Percentiles rank a stretch among this genome's conserved stretches.
Evolutionary conservation across 169 alveolate species (phyloP).

Genomic region (Plasmodium fragile): DNA sequence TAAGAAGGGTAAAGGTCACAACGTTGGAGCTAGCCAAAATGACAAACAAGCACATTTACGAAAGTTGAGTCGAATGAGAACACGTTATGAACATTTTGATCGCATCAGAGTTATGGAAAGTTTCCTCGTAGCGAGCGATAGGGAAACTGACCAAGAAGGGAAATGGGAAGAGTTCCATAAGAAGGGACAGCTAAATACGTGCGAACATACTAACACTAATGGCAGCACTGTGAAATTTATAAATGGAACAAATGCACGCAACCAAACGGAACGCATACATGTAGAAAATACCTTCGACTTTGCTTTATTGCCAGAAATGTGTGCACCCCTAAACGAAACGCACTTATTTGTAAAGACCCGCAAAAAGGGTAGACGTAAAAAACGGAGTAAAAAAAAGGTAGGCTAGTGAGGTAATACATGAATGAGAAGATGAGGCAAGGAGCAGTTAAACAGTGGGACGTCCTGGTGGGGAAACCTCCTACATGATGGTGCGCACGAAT

Average conservation of each 20-base stretch:
- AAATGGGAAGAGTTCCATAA: neutral
- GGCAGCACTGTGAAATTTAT: neutral
- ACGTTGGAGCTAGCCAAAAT: neutral
- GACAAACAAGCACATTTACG: neutral
- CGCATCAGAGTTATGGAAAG: conserved; percentile 12
- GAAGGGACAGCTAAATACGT: neutral
- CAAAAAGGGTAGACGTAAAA: neutral
- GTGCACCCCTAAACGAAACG: neutral
- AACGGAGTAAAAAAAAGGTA: neutral
- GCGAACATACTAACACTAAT: neutral
- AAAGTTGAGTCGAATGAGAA: neutral
- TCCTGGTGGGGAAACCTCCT: neutral
- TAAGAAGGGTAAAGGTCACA: neutral
- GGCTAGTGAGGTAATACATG: neutral
- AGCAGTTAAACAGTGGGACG: neutral
- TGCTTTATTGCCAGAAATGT: neutral
- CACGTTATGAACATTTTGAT: conserved; percentile 12
- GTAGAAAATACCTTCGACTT: conserved; percentile 47
- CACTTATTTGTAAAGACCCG: neutral
- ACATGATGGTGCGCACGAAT: neutral
- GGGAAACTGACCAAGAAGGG: neutral
- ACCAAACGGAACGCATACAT: neutral
- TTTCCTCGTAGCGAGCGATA: conserved; percentile 3
- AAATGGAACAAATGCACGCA: neutral
- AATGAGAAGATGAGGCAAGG: neutral